Conservation (phyloP, 768 basidiomycete species). For the Termitomyces sp. region DNA sequence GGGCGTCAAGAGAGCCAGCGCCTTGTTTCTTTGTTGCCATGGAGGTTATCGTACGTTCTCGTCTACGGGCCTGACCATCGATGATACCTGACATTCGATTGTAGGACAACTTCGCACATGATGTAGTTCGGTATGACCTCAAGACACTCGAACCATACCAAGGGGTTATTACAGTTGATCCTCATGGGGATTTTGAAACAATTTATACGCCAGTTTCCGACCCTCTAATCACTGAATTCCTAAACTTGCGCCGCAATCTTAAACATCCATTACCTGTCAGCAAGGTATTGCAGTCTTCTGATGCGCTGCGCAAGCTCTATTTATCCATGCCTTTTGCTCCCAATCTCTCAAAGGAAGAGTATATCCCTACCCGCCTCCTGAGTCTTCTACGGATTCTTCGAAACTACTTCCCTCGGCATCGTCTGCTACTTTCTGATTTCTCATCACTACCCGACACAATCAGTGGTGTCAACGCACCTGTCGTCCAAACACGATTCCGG, state of each 20-base stretch:
- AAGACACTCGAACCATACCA: conserved; percentile 80
- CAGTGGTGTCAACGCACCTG: conserved; percentile 74
- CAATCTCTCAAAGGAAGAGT: conserved; percentile 86
- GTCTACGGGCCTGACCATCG: neutral
- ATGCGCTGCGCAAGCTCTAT: conserved; percentile 62
- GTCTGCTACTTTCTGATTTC: conserved; percentile 94
- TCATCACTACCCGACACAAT: conserved; percentile 84
- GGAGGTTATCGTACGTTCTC: conserved; percentile 82
- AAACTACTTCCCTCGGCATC: conserved; percentile 83
- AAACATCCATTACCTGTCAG: conserved; percentile 57
- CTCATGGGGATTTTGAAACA: conserved; percentile 77
- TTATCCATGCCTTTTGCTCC: conserved; percentile 80
- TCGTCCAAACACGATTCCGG: conserved; percentile 90
- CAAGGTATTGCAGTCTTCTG: conserved; percentile 50
- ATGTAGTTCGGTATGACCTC: conserved; percentile 88
- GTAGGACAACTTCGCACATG: conserved; percentile 96
- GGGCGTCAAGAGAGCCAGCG: conserved; percentile 69
- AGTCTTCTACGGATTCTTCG: conserved; percentile 82
- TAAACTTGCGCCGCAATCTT: conserved; percentile 62
- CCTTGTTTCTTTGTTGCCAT: conserved; percentile 93
- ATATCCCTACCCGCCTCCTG: conserved; percentile 87
- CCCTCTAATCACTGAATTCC: conserved; percentile 76
- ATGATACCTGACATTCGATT: neutral
- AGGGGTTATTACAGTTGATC: conserved; percentile 75
- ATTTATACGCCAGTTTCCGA: conserved; percentile 84